Conservation (phyloP, 1,139 yeast genomes). For the Fermentozyma sake region DNA sequence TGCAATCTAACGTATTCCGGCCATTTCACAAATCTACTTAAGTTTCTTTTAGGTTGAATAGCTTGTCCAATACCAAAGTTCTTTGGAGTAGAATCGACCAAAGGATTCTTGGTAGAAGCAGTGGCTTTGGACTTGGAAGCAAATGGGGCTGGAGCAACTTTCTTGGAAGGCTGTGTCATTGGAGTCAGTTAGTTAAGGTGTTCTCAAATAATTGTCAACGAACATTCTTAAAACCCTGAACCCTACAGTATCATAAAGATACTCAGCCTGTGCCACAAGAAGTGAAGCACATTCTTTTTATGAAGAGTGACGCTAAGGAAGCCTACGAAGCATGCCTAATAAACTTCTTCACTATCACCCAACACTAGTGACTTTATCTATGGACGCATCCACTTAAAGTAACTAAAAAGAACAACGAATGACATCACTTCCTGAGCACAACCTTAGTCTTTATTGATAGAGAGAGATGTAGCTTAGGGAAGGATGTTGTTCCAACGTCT, state of each 20-base stretch:
- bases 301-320: no score
- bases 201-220: constrained; percentile 27
- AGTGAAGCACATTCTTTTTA: constrained; percentile 27
- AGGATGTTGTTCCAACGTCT: constrained; percentile 29
- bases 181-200: constrained; percentile 44
- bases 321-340: no score
- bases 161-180: constrained; percentile 67
- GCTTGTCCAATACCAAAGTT: constrained; percentile 96
- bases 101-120: constrained; percentile 43
- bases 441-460: constrained; percentile 16
- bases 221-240: constrained; percentile 21
- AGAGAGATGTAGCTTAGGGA: constrained; percentile 16
- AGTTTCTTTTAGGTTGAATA: constrained; percentile 93
- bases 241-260: constrained; percentile 42
- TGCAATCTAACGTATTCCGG: constrained; percentile 95
- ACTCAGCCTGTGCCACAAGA: constrained; percentile 48
- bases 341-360: no score
- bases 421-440: constrained; percentile 35
- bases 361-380: no score
- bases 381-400: no score
- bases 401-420: constrained; percentile 2
- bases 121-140: constrained; percentile 32
- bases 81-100: constrained; percentile 83
- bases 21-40: constrained; percentile 96
- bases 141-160: constrained; percentile 49